Base-by-base conservation (phyloP, 148 eudicot genomes). In the Chenopodium formosanum region DNA sequence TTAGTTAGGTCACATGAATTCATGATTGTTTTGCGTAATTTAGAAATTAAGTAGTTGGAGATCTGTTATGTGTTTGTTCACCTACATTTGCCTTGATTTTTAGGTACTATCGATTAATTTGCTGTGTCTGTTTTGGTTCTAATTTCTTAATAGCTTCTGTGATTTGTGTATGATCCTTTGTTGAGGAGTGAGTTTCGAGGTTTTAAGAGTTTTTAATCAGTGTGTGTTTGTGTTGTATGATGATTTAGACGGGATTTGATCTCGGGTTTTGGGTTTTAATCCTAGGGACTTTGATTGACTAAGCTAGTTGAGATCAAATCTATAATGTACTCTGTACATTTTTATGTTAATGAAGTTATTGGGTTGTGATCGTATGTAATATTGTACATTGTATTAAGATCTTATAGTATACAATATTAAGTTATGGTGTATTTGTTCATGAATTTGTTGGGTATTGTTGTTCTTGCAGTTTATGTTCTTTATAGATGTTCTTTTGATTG, bases 1-100 rank as follows among this genome's bases (percentile, higher is more conserved):
- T 69, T 69, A 34, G 47, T 32, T 69, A 32, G 22, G 22, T 69
- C 32, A 32, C 10, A 69, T 40, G 1, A 40, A 40, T 32, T 69
- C 34, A 69, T 69, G 46, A 6, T 69, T 70, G n/a, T 23, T 34
- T 7, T 66, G 11, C 5, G 34, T 7, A 32, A 13, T 70, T 70
- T 70, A 6, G 47, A n/a, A 50, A 9, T 7, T 44, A 25, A 44
- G 76, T 47, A 47, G 76, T 73, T 73, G 76, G 76, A 73, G 60
- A 73, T 73, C 76, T 73, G 76, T 44, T 14, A 40, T 72, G 53
- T 72, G 75, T 72, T 46, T 44, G 75, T 73, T 73, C 76, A 73
- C 76, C 76, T 73, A 73, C 76, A 73, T 73, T 73, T 73, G 6
- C 27, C 23, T 44, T 2, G 11, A 73, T n/a, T n/a, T 25, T 67